phyloP scores from a whole-genome alignment of 2,329 filamentous ascomycete genomes.

The Colletotrichum tofieldiae region DNA sequence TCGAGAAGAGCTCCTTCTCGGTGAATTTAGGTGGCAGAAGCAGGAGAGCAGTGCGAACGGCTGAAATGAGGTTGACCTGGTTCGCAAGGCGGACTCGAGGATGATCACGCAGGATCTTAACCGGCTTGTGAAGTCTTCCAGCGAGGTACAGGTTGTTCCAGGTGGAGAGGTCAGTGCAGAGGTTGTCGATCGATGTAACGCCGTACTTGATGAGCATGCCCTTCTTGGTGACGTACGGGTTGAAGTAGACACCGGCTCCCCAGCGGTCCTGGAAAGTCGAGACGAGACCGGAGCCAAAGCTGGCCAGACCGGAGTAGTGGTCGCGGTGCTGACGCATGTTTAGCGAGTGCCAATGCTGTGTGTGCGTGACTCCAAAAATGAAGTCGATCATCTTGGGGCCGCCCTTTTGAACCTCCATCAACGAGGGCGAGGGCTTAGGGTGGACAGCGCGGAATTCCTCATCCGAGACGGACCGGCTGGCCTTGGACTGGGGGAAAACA shows the following conservation, averaged over 20 bases:
- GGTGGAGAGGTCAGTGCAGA: constrained; percentile 87
- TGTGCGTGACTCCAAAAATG: constrained; percentile 94
- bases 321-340: constrained; percentile 91
- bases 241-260: constrained; percentile 97
- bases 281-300: constrained; percentile 87
- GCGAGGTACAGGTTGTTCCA: constrained; percentile 99
- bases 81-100: constrained; percentile 93
- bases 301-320: constrained; percentile 91
- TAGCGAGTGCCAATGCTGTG: constrained; percentile 96
- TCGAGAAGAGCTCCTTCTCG: constrained; percentile 89
- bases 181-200: constrained; percentile 92
- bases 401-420: constrained; percentile 88
- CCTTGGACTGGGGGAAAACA: constrained; percentile 85
- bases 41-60: constrained; percentile 89
- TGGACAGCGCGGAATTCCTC: constrained; percentile 78
- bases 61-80: constrained; percentile 94
- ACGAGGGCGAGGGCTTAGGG: constrained; percentile 84
- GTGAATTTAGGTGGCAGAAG: constrained; percentile 88
- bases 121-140: constrained; percentile 94
- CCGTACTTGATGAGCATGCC: constrained; percentile 98
- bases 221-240: constrained; percentile 94
- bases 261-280: constrained; percentile 88
- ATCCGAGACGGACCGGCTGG: constrained; percentile 67
- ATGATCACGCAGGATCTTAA: constrained; percentile 97
- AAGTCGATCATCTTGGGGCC: constrained; percentile 98